Evolutionary conservation across 257 asterid species (phyloP).

Genomic region (Solanum tarijense): DNA sequence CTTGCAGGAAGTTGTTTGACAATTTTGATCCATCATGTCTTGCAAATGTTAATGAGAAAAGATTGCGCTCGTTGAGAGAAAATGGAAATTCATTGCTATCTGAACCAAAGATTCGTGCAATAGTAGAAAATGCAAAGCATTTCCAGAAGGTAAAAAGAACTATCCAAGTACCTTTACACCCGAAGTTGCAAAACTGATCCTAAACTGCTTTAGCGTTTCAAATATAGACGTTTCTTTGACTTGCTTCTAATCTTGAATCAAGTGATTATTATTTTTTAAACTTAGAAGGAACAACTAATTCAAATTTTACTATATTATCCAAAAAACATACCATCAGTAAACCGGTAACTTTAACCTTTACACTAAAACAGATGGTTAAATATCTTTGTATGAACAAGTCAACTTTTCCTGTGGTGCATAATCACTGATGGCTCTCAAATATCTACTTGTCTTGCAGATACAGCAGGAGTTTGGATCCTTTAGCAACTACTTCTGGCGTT

Average conservation of each 20-base stretch:
- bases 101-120: slow-evolving; percentile 66
- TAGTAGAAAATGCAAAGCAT: slow-evolving; percentile 64
- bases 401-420: background rate
- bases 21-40: slow-evolving; percentile 54
- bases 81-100: slow-evolving; percentile 50
- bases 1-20: slow-evolving; percentile 50
- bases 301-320: background rate
- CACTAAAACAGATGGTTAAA: background rate
- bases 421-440: background rate
- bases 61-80: slow-evolving; percentile 25
- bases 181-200: background rate
- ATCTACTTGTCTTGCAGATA: slow-evolving; percentile 23
- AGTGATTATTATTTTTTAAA: background rate
- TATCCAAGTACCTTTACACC: background rate
- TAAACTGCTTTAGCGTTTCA: background rate
- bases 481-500: slow-evolving; percentile 64
- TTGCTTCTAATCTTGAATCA: background rate
- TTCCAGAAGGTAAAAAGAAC: slow-evolving; percentile 44
- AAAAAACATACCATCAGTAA: background rate
- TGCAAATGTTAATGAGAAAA: slow-evolving; percentile 48
- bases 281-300: background rate
- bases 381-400: background rate
- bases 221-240: background rate
- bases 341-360: background rate
- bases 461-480: slow-evolving; percentile 72